Evolutionary conservation across 169 alveolate species (phyloP).

Genomic region (Plasmodium gallinaceum): DNA sequence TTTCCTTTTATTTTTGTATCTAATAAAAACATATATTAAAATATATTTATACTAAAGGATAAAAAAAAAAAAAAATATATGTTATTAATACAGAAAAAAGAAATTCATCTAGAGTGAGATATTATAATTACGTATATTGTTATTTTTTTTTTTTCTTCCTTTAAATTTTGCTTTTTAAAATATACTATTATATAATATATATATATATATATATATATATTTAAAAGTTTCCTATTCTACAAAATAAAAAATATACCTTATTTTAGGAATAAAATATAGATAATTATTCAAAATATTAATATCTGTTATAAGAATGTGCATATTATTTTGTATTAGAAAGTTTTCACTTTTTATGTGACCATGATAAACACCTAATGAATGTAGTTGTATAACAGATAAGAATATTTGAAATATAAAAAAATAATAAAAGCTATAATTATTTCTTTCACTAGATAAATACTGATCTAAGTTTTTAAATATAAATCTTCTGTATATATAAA

Average conservation of each 20-base stretch:
- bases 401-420: constrained; percentile 73
- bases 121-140: too few species aligned
- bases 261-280: constrained; percentile 40
- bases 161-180: too few species aligned
- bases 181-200: background rate
- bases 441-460: constrained; percentile 35
- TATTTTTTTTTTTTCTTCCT: too few species aligned
- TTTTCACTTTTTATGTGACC: constrained; percentile 81
- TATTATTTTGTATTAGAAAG: constrained; percentile 67
- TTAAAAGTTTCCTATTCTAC: background rate
- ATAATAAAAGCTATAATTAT: constrained; percentile 25
- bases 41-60: background rate
- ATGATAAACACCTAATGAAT: constrained; percentile 77
- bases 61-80: background rate
- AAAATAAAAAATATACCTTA: constrained; percentile 2
- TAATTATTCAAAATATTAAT: constrained; percentile 52
- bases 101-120: too few species aligned
- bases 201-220: background rate
- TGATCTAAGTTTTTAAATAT: constrained; percentile 48
- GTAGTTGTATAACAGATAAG: constrained; percentile 75
- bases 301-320: constrained; percentile 78
- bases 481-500: constrained; percentile 63
- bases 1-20: constrained; percentile 26
- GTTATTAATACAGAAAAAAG: background rate
- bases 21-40: background rate